phyloP scores from a whole-genome alignment of 2,329 filamentous ascomycete genomes.

The Neofusicoccum laricinum region DNA sequence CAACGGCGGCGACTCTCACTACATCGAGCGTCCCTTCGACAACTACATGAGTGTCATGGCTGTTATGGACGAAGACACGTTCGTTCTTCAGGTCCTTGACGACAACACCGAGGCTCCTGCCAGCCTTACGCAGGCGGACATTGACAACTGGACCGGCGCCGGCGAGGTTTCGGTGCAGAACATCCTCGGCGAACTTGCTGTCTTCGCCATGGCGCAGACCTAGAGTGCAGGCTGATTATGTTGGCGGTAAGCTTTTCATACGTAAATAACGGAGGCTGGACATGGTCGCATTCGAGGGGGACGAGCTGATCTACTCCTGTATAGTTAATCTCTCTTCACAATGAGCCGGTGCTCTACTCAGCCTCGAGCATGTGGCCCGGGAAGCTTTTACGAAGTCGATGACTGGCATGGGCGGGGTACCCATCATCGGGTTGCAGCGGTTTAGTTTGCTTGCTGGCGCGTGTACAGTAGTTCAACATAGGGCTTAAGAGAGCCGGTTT shows the following conservation, averaged over 20 bases:
- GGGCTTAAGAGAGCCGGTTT: background rate
- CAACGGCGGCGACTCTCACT: slow-evolving; percentile 66
- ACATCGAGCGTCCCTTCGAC: slow-evolving; percentile 64
- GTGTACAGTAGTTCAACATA: background rate
- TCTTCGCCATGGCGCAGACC: slow-evolving; percentile 14
- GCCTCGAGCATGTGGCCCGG: background rate
- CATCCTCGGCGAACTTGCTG: slow-evolving; percentile 28
- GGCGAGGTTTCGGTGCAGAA: slow-evolving; percentile 36
- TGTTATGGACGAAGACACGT: slow-evolving; percentile 31
- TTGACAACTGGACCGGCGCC: slow-evolving; percentile 36
- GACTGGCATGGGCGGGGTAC: slow-evolving; percentile 12
- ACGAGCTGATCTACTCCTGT: slow-evolving; percentile 10
- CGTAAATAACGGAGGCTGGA: slow-evolving; percentile 10
- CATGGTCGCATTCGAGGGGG: background rate
- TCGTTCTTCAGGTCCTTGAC: slow-evolving; percentile 48
- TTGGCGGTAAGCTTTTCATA: background rate
- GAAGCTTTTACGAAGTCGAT: slow-evolving; percentile 15
- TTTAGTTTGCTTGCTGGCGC: background rate
- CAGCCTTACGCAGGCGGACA: background rate
- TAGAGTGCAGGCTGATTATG: background rate
- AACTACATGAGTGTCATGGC: slow-evolving; percentile 60
- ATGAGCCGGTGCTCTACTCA: background rate
- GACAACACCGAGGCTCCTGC: slow-evolving; percentile 38
- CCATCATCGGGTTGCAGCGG: slow-evolving; percentile 9
- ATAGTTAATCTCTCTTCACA: slow-evolving; percentile 3